phyloP scores from a whole-genome alignment of 495 filamentous ascomycete species.

The Daldinia grandis region DNA sequence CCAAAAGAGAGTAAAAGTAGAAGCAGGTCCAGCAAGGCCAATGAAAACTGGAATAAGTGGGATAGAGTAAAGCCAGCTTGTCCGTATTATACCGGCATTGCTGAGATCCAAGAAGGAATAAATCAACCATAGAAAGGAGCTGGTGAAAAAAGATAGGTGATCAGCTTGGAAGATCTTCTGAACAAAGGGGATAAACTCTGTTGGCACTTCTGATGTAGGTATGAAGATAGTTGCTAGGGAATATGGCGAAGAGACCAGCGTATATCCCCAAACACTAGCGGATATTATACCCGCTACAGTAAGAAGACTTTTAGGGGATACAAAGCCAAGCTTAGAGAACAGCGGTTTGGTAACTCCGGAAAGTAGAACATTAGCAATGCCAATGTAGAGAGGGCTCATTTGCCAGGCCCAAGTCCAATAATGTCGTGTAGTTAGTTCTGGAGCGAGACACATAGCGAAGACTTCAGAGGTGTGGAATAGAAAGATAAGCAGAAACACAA shows the following conservation, averaged over 20 bases:
- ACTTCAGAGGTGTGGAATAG: constrained; percentile 25
- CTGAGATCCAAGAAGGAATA: constrained; percentile 31
- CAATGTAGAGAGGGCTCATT: constrained; percentile 26
- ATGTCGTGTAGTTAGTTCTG: constrained; percentile 18
- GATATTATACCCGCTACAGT: constrained; percentile 12
- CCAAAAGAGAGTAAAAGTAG: constrained; percentile 20
- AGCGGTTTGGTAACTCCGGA: neutral
- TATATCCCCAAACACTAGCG: constrained; percentile 15
- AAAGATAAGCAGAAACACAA: constrained; percentile 14
- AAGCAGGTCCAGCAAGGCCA: constrained; percentile 8
- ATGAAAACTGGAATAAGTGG: constrained; percentile 1
- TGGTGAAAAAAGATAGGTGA: constrained; percentile 8
- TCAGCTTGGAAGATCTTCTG: constrained; percentile 20
- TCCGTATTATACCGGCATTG: constrained; percentile 1
- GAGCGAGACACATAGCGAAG: constrained; percentile 28
- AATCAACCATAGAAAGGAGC: constrained; percentile 23
- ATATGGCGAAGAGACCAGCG: constrained; percentile 15
- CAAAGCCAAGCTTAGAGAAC: neutral
- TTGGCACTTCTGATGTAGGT: constrained; percentile 4
- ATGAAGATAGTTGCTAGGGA: constrained; percentile 24
- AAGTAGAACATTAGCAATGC: constrained; percentile 10
- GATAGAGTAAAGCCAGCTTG: constrained; percentile 2
- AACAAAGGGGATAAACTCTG: constrained; percentile 8
- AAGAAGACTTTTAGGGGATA: constrained; percentile 11
- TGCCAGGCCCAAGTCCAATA: constrained; percentile 39